Evolutionary conservation across 768 basidiomycete genomes (phyloP), one percentile per base, ranked within the genome.

Genomic region (Galerina sulciceps): DNA sequence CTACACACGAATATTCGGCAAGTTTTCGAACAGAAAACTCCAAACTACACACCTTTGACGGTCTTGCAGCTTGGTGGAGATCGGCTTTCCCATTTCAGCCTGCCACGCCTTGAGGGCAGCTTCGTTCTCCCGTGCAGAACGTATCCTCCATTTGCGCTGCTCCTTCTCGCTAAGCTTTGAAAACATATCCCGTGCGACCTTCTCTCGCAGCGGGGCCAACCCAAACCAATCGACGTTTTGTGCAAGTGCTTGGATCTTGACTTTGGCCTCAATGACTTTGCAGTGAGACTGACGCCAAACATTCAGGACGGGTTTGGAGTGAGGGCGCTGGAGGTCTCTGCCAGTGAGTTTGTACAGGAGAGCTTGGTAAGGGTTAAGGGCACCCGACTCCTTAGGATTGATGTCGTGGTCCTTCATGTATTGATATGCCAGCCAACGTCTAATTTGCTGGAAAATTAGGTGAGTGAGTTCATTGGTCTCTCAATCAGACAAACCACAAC

Each of bases 341-440:
- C 41, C 53, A 6, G 22, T 18, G 14, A 54, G 40, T 18, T 44
- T 18, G 17, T 1, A 22, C 26, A 13, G 47, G 44, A 6, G 52
- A 13, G n/a, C 3, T 14, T 20, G n/a, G 43, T 26, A 51, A 2
- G 50, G 48, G 13, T 34, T 42, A 31, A 38, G 8, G 13, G 13
- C 20, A 22, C 45, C 31, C 31, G 17, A 20, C 8, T 57, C 52
- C 15, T 56, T 42, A n/a, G 36, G 40, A 9, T 18, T 10, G 26
- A 26, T 26, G 26, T 52, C n/a, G 44, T 48, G 34, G 26, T 60
- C 63, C 49, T 64, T 64, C 23, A 47, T 38, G 20, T 61, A 53
- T 22, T 58, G 63, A 36, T 64, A 64, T 8, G 53, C 55, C 1
- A 61, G 31, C 63, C 63, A 64, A 10, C 57, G 22, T 53, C 54